phyloP scores from a whole-genome alignment of 768 basidiomycete species.

The Inosperma sp. region DNA sequence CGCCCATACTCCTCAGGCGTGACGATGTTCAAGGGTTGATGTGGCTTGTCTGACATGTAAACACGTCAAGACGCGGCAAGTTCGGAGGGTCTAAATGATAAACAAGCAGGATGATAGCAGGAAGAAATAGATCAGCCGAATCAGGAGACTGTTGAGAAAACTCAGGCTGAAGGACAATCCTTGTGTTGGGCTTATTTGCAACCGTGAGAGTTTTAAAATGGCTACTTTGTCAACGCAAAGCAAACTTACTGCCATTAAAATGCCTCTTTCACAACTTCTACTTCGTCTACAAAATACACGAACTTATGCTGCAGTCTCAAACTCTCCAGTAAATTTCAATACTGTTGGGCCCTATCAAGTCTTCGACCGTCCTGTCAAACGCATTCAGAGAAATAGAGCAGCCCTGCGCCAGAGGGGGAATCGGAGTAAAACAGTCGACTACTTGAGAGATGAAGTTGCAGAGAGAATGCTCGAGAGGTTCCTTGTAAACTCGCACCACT shows the following conservation, averaged over 20 bases:
- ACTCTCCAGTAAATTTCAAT: slow-evolving; percentile 38
- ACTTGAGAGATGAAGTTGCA: slow-evolving; percentile 86
- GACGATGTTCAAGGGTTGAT: neutral
- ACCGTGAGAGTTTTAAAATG: too few relatives aligned
- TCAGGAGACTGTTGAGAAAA: too few relatives aligned
- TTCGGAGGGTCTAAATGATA: too few relatives aligned
- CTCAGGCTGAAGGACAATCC: too few relatives aligned
- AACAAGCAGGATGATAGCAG: too few relatives aligned
- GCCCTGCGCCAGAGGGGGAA: slow-evolving; percentile 52
- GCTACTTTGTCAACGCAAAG: too few relatives aligned
- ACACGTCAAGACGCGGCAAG: too few relatives aligned
- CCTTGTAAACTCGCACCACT: slow-evolving; percentile 45
- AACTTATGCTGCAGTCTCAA: slow-evolving; percentile 47
- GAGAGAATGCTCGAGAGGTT: slow-evolving; percentile 89
- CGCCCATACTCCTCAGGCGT: slow-evolving; percentile 13
- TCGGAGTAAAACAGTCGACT: slow-evolving; percentile 79
- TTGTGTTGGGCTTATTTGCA: too few relatives aligned
- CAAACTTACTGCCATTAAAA: too few relatives aligned
- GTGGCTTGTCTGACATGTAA: neutral
- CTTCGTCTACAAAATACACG: slow-evolving; percentile 26
- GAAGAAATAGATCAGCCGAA: too few relatives aligned
- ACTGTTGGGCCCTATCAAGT: slow-evolving; percentile 69
- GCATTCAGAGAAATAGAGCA: slow-evolving; percentile 71
- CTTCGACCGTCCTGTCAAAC: slow-evolving; percentile 82
- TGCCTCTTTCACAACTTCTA: slow-evolving; percentile 10